Evolutionary conservation across 1,284 basidiomycete genomes (phyloP), one percentile per base, ranked within the genome.

Genomic region (Fomes fomentarius): DNA sequence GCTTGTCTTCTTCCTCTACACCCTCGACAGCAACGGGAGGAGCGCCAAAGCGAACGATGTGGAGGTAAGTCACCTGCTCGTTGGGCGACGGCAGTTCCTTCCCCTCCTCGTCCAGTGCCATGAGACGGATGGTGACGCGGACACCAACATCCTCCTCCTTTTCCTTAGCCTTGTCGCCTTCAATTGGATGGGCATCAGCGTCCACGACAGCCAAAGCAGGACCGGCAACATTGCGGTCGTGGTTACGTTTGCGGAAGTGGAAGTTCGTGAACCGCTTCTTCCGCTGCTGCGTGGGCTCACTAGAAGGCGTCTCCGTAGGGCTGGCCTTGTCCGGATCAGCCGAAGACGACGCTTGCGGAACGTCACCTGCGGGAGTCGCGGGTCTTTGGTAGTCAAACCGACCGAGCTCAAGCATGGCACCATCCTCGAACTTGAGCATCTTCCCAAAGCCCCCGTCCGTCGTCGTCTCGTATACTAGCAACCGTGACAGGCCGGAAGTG

Each of bases 1-100:
- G 64, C 33, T 74, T 76, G 51, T 78, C 77, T 45, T 74, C 76
- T 8, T 71, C 72, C 26, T 65, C 50, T 9, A 58, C 49, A n/a
- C 62, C 62, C 12, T 65, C 58, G n/a, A 70, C 61, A 11, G 63
- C 60, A 11, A 63, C 26, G 2, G 71, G 64, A 3, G 73, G 57
- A 7, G 67, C 57, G 1, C 89, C 91, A 55, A 90, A 79, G 33
- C 91, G 81, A n/a, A 90, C 84, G 54, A 96, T 81, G 56, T 93
- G 87, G 42, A 96, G 77, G 68, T 94, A 94, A 0, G 93, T 95
- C 24, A 84, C 80, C 71, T 96, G 93, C 54, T 93, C 89, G 67
- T 96, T 96, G 7, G 81, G 78, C 11, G 82, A 79, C 8, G 80
- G 72, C 17, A 93, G 71, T 57, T 80, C 78, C 58, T 78, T 77